Evolutionary conservation across 2,329 filamentous ascomycete genomes (phyloP).

Genomic region (Monilinia laxa): DNA sequence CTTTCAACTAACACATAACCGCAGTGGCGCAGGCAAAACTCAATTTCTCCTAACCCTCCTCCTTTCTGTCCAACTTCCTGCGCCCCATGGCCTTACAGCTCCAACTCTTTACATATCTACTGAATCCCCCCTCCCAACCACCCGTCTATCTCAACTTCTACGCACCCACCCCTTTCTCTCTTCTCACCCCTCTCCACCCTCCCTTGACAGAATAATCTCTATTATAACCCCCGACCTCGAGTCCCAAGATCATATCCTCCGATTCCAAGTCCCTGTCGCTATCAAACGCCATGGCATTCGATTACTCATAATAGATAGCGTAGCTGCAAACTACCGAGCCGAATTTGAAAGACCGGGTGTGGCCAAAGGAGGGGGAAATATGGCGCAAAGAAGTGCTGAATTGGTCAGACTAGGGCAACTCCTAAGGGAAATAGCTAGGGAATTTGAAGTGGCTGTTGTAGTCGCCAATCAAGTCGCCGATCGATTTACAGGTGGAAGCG

Average conservation of each 20-base stretch:
- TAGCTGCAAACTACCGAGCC: conserved; percentile 92
- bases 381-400: conserved; percentile 75
- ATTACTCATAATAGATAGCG: conserved; percentile 82
- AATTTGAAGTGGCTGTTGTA: conserved; percentile 76
- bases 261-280: conserved; percentile 86
- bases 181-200: conserved; percentile 61
- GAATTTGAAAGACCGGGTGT: conserved; percentile 68
- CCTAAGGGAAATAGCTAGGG: conserved; percentile 72
- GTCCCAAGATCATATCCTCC: conserved; percentile 90
- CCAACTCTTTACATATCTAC: conserved; percentile 87
- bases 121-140: conserved; percentile 80
- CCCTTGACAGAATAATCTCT: conserved; percentile 74
- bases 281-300: conserved; percentile 74
- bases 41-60: conserved; percentile 86
- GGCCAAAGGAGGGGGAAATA: conserved; percentile 47
- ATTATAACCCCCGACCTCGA: conserved; percentile 87
- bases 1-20: conserved; percentile 16
- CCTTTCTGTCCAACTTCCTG: conserved; percentile 77
- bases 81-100: conserved; percentile 67
- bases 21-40: conserved; percentile 85
- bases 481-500: conserved; percentile 55
- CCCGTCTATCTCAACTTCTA: conserved; percentile 77
- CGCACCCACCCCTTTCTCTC: conserved; percentile 61
- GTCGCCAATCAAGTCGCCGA: conserved; percentile 96
- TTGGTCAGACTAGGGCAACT: conserved; percentile 74